Evolutionary conservation across 2,329 filamentous ascomycete genomes (phyloP).

Genomic region (Pseudogymnoascus sp.): DNA sequence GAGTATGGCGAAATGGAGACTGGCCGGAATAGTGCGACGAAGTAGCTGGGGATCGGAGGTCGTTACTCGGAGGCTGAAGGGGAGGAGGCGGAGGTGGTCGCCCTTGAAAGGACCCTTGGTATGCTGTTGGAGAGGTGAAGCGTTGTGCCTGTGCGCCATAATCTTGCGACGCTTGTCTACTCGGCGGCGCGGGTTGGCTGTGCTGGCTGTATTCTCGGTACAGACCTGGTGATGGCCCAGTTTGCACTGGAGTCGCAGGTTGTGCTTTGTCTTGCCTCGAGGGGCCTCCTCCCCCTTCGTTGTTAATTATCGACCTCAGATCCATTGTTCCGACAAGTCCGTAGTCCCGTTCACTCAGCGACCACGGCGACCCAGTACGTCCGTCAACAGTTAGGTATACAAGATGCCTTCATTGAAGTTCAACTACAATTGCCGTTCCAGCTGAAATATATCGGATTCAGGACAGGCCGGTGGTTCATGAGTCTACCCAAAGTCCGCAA

Average conservation of each 20-base stretch:
- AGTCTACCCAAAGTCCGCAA: not conserved
- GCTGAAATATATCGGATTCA: conserved; percentile 2
- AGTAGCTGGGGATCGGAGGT: conserved; percentile 36
- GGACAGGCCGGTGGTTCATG: not conserved
- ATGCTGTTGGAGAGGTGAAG: conserved; percentile 26
- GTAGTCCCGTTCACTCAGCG: conserved; percentile 3
- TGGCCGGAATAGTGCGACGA: conserved; percentile 25
- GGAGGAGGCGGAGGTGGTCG: conserved; percentile 32
- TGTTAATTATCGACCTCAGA: conserved; percentile 45
- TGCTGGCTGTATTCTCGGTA: conserved; percentile 26
- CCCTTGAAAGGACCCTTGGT: conserved; percentile 23
- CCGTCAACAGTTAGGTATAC: not conserved
- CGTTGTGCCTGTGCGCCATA: conserved; percentile 22
- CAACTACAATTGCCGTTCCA: conserved; percentile 3
- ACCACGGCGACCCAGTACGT: not conserved
- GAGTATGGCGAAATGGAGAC: conserved; percentile 27
- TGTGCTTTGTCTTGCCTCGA: conserved; percentile 20
- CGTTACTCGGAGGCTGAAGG: conserved; percentile 32
- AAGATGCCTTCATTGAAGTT: conserved; percentile 3
- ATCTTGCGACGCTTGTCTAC: conserved; percentile 27
- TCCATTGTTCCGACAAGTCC: conserved; percentile 33
- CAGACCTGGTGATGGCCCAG: conserved; percentile 19
- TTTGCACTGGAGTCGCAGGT: conserved; percentile 26
- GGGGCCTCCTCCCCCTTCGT: conserved; percentile 25
- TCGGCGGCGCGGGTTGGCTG: conserved; percentile 22